These are phyloP conservation scores for Exophiala viscosa DNA, from an alignment of 2,329 filamentous ascomycete species.

Conservation along the genomic window DNA sequence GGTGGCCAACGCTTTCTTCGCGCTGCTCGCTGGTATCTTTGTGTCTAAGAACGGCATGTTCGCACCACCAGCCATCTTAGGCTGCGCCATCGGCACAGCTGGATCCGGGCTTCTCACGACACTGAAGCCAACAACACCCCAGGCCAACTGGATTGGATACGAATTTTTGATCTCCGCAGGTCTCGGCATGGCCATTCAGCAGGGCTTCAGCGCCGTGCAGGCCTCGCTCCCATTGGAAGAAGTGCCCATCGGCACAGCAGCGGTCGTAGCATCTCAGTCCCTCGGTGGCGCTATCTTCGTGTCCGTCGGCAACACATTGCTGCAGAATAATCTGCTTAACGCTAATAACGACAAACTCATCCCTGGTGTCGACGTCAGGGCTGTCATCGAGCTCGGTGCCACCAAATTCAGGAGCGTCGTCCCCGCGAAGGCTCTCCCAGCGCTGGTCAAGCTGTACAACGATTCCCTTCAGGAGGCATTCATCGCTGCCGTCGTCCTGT, in stretches of 20 bases:
- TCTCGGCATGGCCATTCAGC: conserved; percentile 27
- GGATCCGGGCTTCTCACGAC: conserved; percentile 29
- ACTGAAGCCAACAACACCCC: conserved; percentile 17
- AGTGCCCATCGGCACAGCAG: conserved; percentile 25
- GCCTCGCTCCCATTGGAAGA: conserved; percentile 18
- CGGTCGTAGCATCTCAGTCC: conserved; percentile 22
- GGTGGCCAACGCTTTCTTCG: conserved; percentile 12
- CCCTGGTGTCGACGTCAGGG: conserved; percentile 16
- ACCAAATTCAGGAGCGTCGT: conserved; percentile 21
- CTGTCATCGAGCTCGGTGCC: conserved; percentile 17
- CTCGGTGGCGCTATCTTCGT: conserved; percentile 29
- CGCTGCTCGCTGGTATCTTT: conserved; percentile 18
- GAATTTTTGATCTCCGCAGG: conserved; percentile 29
- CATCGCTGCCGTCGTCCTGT: conserved; percentile 17
- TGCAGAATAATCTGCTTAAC: conserved; percentile 21
- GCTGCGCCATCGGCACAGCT: conserved; percentile 26
- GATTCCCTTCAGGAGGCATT: conserved; percentile 19
- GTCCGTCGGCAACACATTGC: conserved; percentile 25
- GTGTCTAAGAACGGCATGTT: conserved; percentile 29
- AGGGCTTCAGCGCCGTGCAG: conserved; percentile 24
- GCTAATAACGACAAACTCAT: conserved; percentile 4
- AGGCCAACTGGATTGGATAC: conserved; percentile 31
- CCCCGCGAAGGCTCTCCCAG: conserved; percentile 7
- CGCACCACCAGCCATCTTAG: conserved; percentile 27
- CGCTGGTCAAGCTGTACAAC: conserved; percentile 22